Evolutionary conservation across 371 early-diverging fungal genomes (phyloP).

Genomic region (Saksenaea oblongispora): DNA sequence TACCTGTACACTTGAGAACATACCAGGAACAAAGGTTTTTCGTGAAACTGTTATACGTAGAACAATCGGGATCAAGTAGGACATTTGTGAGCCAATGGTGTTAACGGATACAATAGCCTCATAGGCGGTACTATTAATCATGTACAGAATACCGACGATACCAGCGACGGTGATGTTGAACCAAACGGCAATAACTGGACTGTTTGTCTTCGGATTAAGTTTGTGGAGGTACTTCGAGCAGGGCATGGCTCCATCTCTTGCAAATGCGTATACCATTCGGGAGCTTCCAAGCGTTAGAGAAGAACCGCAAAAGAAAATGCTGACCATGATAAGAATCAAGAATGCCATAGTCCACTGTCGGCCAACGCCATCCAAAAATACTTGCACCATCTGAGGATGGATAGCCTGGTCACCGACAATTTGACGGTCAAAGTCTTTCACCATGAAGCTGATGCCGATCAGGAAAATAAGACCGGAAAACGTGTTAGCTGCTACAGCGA

Average conservation of each 20-base stretch:
- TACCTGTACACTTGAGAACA: neutral
- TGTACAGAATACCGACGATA: constrained; percentile 49
- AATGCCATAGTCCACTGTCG: constrained; percentile 56
- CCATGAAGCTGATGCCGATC: constrained; percentile 57
- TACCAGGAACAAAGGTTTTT: constrained; percentile 54
- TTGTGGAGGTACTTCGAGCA: constrained; percentile 39
- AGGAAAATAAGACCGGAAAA: constrained; percentile 59
- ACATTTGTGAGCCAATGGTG: constrained; percentile 71
- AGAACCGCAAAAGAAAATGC: constrained; percentile 60
- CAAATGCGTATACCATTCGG: constrained; percentile 77
- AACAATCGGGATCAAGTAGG: constrained; percentile 73
- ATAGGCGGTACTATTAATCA: constrained; percentile 50
- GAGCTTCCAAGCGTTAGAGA: constrained; percentile 60
- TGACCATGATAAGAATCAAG: constrained; percentile 54
- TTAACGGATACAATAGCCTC: constrained; percentile 73
- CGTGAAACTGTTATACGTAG: constrained; percentile 55
- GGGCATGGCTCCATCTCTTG: constrained; percentile 69
- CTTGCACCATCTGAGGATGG: constrained; percentile 56
- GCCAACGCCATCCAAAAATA: constrained; percentile 67
- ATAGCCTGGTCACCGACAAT: constrained; percentile 47
- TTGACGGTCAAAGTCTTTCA: constrained; percentile 51
- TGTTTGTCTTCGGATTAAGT: constrained; percentile 34
- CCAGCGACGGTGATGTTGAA: constrained; percentile 41
- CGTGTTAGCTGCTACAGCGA: constrained; percentile 60
- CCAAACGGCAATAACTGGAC: constrained; percentile 51